These are phyloP conservation scores for Syzygium malaccense DNA, from an alignment of 441 rosid genomes.

Conservation along the genomic window DNA sequence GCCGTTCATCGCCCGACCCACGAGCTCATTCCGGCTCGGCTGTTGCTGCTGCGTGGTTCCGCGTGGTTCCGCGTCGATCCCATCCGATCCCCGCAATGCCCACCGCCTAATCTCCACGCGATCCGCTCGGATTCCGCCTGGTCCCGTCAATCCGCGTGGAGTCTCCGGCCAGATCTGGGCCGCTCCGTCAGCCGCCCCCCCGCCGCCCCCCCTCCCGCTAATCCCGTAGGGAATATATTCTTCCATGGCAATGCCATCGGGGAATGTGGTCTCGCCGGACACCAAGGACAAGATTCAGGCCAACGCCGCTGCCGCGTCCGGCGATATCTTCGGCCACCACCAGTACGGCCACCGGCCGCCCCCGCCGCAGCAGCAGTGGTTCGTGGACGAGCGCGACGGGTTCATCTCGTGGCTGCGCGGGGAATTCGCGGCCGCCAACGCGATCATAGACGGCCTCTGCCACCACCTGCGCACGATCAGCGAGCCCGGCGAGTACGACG, in stretches of 20 bases:
- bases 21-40: not conserved
- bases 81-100: not conserved
- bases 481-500: constrained; percentile 64
- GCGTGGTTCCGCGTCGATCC: not conserved
- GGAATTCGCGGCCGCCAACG: constrained; percentile 91
- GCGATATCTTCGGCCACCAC: constrained; percentile 26
- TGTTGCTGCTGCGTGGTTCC: not conserved
- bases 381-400: constrained; percentile 67
- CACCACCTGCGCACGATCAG: constrained; percentile 54
- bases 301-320: constrained; percentile 4
- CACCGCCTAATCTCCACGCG: not conserved
- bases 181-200: not conserved
- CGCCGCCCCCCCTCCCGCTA: not conserved
- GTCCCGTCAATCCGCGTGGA: constrained; percentile 7
- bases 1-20: not conserved
- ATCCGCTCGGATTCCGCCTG: not conserved
- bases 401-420: constrained; percentile 78
- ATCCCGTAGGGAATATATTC: constrained; percentile 1
- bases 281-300: constrained; percentile 47
- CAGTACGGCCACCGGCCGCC: constrained; percentile 1
- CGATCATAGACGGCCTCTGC: constrained; percentile 68
- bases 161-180: constrained; percentile 14
- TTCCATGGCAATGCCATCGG: constrained; percentile 81
- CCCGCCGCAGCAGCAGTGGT: constrained; percentile 33
- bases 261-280: constrained; percentile 46